Evolutionary conservation across 2,329 filamentous ascomycete genomes (phyloP).

Genomic region (Ceratocystis cubensis): DNA sequence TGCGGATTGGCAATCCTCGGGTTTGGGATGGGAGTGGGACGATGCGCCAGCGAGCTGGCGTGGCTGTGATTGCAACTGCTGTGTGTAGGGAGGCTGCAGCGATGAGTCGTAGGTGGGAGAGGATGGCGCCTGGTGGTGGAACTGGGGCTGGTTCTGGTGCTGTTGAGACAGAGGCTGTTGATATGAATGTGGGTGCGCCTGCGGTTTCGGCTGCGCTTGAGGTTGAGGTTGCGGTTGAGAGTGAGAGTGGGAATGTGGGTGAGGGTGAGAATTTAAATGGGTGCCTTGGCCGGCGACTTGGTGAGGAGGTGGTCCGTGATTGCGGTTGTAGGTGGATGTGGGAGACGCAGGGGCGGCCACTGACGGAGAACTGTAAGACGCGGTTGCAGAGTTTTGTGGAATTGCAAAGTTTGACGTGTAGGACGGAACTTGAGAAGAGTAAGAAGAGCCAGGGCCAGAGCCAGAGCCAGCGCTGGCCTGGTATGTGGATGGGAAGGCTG

Average conservation of each 20-base stretch:
- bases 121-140: background rate
- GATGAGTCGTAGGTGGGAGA: conserved; percentile 21
- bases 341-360: conserved; percentile 15
- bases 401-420: conserved; percentile 12
- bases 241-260: background rate
- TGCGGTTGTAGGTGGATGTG: background rate
- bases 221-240: conserved; percentile 22
- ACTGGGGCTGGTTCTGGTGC: background rate
- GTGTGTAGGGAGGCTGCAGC: conserved; percentile 22
- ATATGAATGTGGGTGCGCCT: conserved; percentile 14
- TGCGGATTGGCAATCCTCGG: background rate
- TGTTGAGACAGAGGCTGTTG: conserved; percentile 8
- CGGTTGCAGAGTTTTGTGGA: conserved; percentile 18
- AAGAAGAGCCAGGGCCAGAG: background rate
- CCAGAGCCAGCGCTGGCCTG: background rate
- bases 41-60: conserved; percentile 18
- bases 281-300: background rate
- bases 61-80: conserved; percentile 21
- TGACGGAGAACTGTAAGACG: conserved; percentile 14
- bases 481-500: conserved; percentile 7
- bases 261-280: conserved; percentile 7
- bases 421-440: conserved; percentile 4
- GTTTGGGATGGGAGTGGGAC: conserved; percentile 12
- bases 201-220: conserved; percentile 22
- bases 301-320: background rate